Evolutionary conservation across 2,329 filamentous ascomycete genomes (phyloP).

Genomic region (Botryosphaeria agaves): DNA sequence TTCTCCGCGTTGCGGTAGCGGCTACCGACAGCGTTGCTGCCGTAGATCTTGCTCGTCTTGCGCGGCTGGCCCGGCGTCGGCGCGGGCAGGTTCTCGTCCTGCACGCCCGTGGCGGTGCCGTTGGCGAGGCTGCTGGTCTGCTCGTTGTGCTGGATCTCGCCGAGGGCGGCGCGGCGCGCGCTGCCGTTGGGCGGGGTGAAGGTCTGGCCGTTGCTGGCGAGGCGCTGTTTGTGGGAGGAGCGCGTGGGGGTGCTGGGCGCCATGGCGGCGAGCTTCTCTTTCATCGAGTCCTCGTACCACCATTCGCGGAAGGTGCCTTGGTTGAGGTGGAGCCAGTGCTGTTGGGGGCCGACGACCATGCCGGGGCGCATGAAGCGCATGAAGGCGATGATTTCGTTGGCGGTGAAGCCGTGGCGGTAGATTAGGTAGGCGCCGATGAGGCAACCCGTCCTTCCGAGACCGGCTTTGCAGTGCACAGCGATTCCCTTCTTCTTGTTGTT

Average conservation of each 20-base stretch:
- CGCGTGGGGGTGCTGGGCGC: conserved; percentile 40
- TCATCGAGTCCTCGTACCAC: conserved; percentile 69
- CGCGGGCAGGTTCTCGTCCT: conserved; percentile 83
- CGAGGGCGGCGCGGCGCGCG: conserved; percentile 67
- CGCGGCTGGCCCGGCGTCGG: conserved; percentile 91
- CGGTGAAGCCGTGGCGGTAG: conserved; percentile 92
- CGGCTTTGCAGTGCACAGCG: conserved; percentile 96
- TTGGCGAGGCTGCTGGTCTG: conserved; percentile 21
- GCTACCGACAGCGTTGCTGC: conserved; percentile 48
- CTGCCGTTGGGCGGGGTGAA: conserved; percentile 74
- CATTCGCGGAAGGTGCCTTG: conserved; percentile 96
- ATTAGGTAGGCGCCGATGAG: conserved; percentile 95
- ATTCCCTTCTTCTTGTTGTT: conserved; percentile 81
- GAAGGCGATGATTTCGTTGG: conserved; percentile 91
- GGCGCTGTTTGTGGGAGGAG: conserved; percentile 25
- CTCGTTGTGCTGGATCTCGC: conserved; percentile 78
- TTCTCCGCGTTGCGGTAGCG: conserved; percentile 28
- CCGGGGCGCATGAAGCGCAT: conserved; percentile 99
- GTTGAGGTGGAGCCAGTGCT: conserved; percentile 97
- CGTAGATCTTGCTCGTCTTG: conserved; percentile 65
- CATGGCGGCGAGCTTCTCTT: conserved; percentile 51
- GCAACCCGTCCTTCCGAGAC: conserved; percentile 85
- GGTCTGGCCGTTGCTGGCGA: conserved; percentile 48
- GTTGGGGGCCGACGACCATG: conserved; percentile 97
- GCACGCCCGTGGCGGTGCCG: conserved; percentile 37